Evolutionary conservation across 257 asterid genomes (phyloP), one percentile per base, ranked within the genome.

Genomic region (Solanum etuberosum): DNA sequence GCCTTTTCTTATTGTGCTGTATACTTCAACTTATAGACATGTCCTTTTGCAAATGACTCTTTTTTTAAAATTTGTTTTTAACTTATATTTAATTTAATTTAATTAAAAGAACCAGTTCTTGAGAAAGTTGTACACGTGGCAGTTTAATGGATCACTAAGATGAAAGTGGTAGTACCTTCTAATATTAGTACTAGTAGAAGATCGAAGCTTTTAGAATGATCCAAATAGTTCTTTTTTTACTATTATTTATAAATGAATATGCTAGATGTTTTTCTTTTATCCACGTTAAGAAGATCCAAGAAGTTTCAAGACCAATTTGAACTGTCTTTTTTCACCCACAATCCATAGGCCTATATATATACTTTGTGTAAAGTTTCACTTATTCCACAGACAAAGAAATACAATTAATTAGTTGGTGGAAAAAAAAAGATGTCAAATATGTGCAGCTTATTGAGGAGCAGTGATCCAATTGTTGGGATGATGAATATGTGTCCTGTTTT

Each of bases 401-500:
- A 74, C 11, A 15, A 48, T 48, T 48, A 21, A 23, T 21, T 74
- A 74, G 20, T 34, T 42, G 27, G 35, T 34, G 14, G 10, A 7
- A 0, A 35, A 2, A 3, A 51, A 72, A 42, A 70, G 23, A 82
- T 59, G 86, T 71, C 87, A 15, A 67, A 46, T 37, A 88, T 77
- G 23, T 48, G 32, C 81, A 88, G 12, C 34, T 31, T 85, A 51
- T 14, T 85, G 32, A 63, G 68, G 57, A 37, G 61, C 76, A 85
- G 83, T 51, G 88, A 85, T 80, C 90, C 90, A 11, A 84, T 88
- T 16, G 71, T 85, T 67, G 68, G 86, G 7, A n/a, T 88, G 68
- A 73, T 80, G 15, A 88, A 88, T 59, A 85, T 88, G 90, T 88
- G 90, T 31, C 90, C 90, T 1, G 90, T 88, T 32, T 67, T 88